Evolutionary conservation across 768 basidiomycete genomes (phyloP), one percentile per base, ranked within the genome.

Genomic region (Xanthoconium stramineum): DNA sequence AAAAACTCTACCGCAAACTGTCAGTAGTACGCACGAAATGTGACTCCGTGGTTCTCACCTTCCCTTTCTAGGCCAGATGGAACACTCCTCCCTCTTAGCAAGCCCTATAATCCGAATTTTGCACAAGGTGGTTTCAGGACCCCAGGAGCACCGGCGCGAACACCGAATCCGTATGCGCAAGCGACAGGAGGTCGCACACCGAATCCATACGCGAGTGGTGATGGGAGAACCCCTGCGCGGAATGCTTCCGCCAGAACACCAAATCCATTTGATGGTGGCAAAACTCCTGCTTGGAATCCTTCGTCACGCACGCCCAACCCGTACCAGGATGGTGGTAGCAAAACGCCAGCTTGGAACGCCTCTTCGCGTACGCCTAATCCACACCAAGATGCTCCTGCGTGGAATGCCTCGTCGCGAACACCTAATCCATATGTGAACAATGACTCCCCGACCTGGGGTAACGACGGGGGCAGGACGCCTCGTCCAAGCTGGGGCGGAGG

Each of bases 1-100:
- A 81, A 44, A 91, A 90, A 66, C 72, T 96, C 19, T 80, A 83
- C 59, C 80, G 86, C 53, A 80, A 86, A 73, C 70, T 83, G 91
- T 92, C 66, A 66, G 89, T 80, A 45, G n/a, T 28, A 37, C 24
- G 29, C 33, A 15, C 47, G 35, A 54, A 12, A 6, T 24, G 28
- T 54, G 32, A 17, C 45, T 6, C 43, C n/a, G 28, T 50, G 57
- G 24, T 52, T 55, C 55, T 53, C 7, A 65, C 53, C n/a, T 3
- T 42, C 29, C 42, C 6, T 6, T 46, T 58, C n/a, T 40, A 88
- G 86, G 55, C 78, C 79, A 3, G 77, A 83, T 61, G 87, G 87
- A 2, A 74, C 72, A 14, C 75, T 88, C 20, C 73, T 80, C 20
- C 75, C 77, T 29, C 76, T 90, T 44, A 83, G 76, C 55, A 72